Percentiles rank a stretch among this genome's conserved stretches.
Evolutionary conservation across 306 rosid species (phyloP).

Genomic region (Gynostemma pentaphyllum): DNA sequence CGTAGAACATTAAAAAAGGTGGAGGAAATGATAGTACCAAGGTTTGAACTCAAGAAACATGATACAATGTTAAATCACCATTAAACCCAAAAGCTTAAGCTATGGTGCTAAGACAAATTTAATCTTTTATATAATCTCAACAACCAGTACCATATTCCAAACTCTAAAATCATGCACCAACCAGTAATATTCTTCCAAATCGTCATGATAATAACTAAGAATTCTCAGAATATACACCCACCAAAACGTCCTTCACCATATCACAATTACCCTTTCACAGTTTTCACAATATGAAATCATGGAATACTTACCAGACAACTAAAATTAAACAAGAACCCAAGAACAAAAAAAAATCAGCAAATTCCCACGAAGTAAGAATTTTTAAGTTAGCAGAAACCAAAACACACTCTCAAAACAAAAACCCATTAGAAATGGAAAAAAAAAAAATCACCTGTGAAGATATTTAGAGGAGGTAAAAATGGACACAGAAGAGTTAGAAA

Average conservation of each 20-base stretch:
- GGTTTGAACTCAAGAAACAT: too few species aligned
- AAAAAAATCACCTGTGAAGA: constrained; percentile 29
- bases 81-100: too few species aligned
- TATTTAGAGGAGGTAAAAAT: constrained; percentile 27
- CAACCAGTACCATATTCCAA: not conserved
- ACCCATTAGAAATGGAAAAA: not conserved
- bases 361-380: not conserved
- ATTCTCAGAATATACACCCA: not conserved
- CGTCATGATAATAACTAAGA: not conserved
- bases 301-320: not conserved
- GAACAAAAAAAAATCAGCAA: not conserved
- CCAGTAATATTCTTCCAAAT: not conserved
- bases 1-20: too few species aligned
- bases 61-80: too few species aligned
- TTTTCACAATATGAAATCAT: not conserved
- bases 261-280: not conserved
- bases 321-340: not conserved
- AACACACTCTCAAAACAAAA: not conserved
- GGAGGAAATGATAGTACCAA: too few species aligned
- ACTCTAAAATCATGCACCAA: not conserved
- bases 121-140: too few species aligned
- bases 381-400: not conserved
- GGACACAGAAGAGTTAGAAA: constrained; percentile 31
- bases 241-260: not conserved
- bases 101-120: too few species aligned